Evolutionary conservation across 2,329 filamentous ascomycete genomes (phyloP).

Genomic region (Microthyrium microscopicum): DNA sequence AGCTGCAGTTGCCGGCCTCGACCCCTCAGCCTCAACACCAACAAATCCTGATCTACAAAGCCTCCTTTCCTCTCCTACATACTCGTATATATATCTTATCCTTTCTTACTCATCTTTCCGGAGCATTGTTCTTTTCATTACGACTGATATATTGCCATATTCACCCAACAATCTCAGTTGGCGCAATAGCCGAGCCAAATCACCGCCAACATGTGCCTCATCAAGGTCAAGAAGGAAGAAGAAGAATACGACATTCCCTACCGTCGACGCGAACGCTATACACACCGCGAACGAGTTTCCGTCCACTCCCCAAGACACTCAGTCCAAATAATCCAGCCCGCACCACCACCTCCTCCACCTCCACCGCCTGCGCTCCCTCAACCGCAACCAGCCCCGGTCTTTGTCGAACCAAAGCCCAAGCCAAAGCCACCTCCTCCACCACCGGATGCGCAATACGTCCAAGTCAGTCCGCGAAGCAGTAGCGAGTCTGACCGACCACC

Average conservation of each 20-base stretch:
- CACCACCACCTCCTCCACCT: slow-evolving; percentile 11
- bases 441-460: slow-evolving; percentile 25
- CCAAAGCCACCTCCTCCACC: slow-evolving; percentile 16
- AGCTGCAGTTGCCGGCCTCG: no score
- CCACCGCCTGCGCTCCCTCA: slow-evolving; percentile 17
- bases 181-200: no score
- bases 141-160: no score
- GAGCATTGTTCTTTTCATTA: no score
- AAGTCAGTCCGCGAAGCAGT: slow-evolving; percentile 24
- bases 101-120: no score
- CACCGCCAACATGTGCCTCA: slow-evolving; percentile 25
- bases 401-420: slow-evolving; percentile 19
- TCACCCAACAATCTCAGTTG: no score
- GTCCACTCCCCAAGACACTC: slow-evolving; percentile 1
- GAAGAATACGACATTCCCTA: slow-evolving; percentile 24
- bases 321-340: not conserved
- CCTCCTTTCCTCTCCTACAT: no score
- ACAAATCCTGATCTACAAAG: no score
- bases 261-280: slow-evolving; percentile 12
- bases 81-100: no score
- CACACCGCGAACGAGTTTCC: slow-evolving; percentile 7
- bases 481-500: slow-evolving; percentile 19
- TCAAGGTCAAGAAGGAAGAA: slow-evolving; percentile 28
- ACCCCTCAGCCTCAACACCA: no score
- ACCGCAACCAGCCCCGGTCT: slow-evolving; percentile 24